Conservation (phyloP, 441 rosid species). For the Brassica balearica region DNA sequence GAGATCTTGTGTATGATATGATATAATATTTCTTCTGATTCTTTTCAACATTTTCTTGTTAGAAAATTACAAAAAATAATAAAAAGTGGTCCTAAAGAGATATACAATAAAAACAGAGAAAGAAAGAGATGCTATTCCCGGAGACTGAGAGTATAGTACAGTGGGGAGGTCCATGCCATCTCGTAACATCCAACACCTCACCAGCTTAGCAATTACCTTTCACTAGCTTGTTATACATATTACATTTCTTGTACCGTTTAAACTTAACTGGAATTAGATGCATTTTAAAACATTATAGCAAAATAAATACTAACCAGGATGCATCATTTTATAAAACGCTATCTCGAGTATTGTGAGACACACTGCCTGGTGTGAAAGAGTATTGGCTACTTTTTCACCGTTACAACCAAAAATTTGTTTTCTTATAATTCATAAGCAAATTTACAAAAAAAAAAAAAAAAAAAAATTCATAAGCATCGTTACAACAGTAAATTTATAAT, state of each 20-base stretch:
- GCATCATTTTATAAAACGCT: not conserved
- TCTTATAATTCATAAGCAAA: not conserved
- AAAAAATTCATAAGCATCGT: not conserved
- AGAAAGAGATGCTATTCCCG: slow-evolving; percentile 34
- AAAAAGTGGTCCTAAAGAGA: slow-evolving; percentile 32
- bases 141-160: slow-evolving; percentile 32
- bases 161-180: slow-evolving; percentile 39
- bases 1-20: slow-evolving; percentile 19
- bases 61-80: not conserved
- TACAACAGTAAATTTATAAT: not conserved
- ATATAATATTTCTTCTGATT: not conserved
- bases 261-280: not conserved
- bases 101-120: not conserved
- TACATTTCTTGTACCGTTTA: no score
- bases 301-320: not conserved
- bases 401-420: not conserved
- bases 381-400: slow-evolving; percentile 16
- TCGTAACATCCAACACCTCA: slow-evolving; percentile 21
- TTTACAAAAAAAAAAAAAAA: no score
- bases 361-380: not conserved
- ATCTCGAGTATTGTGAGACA: not conserved
- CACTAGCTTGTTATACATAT: no score
- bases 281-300: not conserved
- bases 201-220: slow-evolving; percentile 23
- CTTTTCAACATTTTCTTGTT: not conserved